These are phyloP conservation scores for Phaffia rhodozyma DNA, from an alignment of 1,284 basidiomycete genomes.

Conservation along the genomic window DNA sequence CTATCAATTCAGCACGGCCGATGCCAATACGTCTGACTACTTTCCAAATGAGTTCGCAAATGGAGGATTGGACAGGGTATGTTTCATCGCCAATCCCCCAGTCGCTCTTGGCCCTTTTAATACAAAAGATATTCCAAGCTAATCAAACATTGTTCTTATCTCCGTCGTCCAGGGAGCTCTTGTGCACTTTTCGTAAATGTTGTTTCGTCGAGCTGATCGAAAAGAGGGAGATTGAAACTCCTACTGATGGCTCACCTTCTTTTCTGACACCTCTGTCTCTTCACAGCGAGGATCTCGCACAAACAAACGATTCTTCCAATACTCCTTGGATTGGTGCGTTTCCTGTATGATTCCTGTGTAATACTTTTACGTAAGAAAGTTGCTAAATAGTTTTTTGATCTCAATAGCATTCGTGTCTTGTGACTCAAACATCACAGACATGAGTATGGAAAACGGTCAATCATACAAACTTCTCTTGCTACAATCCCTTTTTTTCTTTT, in stretches of 20 bases:
- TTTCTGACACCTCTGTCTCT: neutral
- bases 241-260: neutral
- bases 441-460: too few relatives aligned
- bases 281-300: conserved; percentile 7
- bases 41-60: conserved; percentile 20
- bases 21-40: conserved; percentile 17
- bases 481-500: neutral
- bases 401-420: too few relatives aligned
- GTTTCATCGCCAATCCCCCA: neutral
- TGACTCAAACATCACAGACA: too few relatives aligned
- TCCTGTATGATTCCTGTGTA: too few relatives aligned
- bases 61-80: conserved; percentile 26
- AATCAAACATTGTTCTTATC: neutral
- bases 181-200: conserved; percentile 59
- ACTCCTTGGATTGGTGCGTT: conserved; percentile 64
- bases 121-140: neutral
- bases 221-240: neutral
- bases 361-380: too few relatives aligned
- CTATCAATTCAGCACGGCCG: conserved; percentile 24
- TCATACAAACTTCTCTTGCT: too few relatives aligned
- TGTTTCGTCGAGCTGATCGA: conserved; percentile 17
- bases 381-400: too few relatives aligned
- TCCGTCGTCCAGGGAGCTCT: conserved; percentile 48
- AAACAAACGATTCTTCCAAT: conserved; percentile 41
- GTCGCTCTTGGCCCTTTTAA: neutral